Percentiles rank a stretch among this genome's conserved stretches.
phyloP scores from a whole-genome alignment of 805 yeast species.

The Sugiyamaella qingdaonensis region DNA sequence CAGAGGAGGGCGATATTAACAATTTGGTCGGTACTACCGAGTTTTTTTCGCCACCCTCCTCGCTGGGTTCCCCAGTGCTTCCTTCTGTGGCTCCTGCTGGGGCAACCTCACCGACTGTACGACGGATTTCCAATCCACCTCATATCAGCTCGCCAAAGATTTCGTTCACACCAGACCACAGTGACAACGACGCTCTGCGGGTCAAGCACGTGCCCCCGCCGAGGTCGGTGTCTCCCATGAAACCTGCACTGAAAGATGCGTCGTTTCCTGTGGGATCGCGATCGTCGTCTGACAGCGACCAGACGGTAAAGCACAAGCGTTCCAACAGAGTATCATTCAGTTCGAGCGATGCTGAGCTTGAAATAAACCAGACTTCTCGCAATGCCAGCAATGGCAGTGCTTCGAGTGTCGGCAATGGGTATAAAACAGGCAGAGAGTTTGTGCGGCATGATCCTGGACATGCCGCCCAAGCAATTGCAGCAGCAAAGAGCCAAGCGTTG shows the following conservation, averaged over 20 bases:
- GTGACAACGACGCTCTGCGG: not conserved
- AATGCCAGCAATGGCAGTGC: not conserved
- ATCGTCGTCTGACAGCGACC: conserved; percentile 7
- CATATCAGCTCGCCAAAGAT: conserved; percentile 6
- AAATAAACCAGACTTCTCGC: conserved; percentile 1
- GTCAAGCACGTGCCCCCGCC: conserved; percentile 25
- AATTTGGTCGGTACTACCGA: not conserved
- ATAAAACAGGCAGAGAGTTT: conserved; percentile 2
- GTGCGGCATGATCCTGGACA: conserved; percentile 1
- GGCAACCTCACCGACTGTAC: not conserved
- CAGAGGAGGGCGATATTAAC: conserved; percentile 20
- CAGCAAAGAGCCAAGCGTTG: conserved; percentile 9
- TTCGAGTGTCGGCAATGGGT: not conserved
- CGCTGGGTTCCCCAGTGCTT: not conserved
- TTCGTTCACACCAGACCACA: conserved; percentile 9
- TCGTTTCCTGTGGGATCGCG: not conserved
- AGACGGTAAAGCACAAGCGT: conserved; percentile 5
- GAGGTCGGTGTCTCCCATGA: conserved; percentile 31
- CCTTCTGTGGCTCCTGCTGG: not conserved
- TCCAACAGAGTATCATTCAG: conserved; percentile 10
- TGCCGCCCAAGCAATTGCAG: conserved; percentile 18
- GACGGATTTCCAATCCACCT: conserved; percentile 2
- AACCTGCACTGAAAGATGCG: conserved; percentile 30
- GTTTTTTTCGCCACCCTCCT: conserved; percentile 2
- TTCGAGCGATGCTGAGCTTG: conserved; percentile 9